A percentile compares a stretch with the other conserved stretches of the same genome.
These are phyloP conservation scores for Neurospora sp. DNA, from an alignment of 495 filamentous ascomycete species.

Conservation along the genomic window DNA sequence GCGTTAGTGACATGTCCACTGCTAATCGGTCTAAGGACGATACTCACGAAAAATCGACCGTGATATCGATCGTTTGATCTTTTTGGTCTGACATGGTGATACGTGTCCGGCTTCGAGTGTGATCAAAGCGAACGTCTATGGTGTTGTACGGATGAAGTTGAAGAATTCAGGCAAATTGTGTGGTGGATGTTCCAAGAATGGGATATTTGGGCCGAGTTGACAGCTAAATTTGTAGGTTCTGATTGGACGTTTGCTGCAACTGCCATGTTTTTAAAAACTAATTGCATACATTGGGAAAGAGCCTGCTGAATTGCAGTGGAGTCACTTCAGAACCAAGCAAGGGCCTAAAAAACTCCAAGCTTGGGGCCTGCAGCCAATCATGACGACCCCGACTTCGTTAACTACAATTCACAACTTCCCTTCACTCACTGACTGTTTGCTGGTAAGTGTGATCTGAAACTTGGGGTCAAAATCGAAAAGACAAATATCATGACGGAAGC, in stretches of 20 bases:
- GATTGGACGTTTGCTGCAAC: background rate
- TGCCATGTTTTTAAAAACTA: background rate
- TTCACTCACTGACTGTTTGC: background rate
- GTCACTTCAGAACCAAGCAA: background rate
- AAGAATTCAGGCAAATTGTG: background rate
- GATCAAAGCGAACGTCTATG: background rate
- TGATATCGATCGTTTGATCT: slow-evolving; percentile 20
- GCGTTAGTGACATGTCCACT: background rate
- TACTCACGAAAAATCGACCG: slow-evolving; percentile 27
- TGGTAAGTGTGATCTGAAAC: background rate
- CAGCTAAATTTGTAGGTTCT: background rate
- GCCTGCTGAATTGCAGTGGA: background rate
- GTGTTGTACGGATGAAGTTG: background rate
- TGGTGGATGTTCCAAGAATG: background rate
- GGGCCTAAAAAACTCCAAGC: background rate
- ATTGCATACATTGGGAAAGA: background rate
- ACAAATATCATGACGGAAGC: slow-evolving; percentile 10
- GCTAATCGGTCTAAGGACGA: too few relatives aligned
- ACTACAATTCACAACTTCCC: background rate
- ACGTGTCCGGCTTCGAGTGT: background rate
- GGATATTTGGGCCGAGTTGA: background rate
- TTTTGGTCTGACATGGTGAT: slow-evolving; percentile 8
- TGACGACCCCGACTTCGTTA: background rate
- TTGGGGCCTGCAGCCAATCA: background rate
- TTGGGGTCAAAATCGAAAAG: background rate